A percentile compares a stretch with the other conserved stretches of the same genome.
Conservation (phyloP, 164 flowering plant genomes). For the Magnolia kwangsiensis region DNA sequence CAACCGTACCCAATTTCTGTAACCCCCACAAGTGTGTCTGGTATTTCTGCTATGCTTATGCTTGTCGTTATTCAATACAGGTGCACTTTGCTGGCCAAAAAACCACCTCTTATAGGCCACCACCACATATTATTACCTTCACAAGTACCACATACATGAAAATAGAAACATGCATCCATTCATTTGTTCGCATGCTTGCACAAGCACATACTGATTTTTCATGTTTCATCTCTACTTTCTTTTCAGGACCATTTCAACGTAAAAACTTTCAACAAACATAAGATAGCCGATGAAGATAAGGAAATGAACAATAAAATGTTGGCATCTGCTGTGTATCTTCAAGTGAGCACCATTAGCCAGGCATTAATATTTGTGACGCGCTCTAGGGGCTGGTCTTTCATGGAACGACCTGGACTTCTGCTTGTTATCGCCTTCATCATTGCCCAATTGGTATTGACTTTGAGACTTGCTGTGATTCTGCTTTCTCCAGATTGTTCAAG, state of each 20-base stretch:
- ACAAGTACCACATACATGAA: not conserved
- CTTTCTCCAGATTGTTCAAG: not conserved
- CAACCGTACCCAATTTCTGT: no score
- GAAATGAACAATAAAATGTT: conserved; percentile 19
- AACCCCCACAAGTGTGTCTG: no score
- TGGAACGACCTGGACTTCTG: conserved; percentile 60
- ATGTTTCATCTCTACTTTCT: not conserved
- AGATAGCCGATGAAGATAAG: not conserved
- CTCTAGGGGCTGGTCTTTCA: conserved; percentile 60
- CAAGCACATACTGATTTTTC: no score
- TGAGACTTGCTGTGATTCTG: not conserved
- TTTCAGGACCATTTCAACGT: conserved; percentile 39
- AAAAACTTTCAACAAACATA: conserved; percentile 21
- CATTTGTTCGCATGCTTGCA: not conserved
- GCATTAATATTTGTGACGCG: conserved; percentile 74
- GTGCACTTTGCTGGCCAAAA: no score
- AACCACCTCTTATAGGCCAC: no score
- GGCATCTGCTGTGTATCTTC: conserved; percentile 63
- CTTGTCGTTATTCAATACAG: no score
- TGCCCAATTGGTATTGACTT: conserved; percentile 51
- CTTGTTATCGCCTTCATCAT: conserved; percentile 57
- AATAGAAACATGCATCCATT: not conserved
- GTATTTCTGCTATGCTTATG: no score
- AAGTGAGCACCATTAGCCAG: conserved; percentile 72
- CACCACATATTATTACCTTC: not conserved